Base-by-base conservation (phyloP, 306 rosid genomes). In the Aeschynomene evenia region DNA sequence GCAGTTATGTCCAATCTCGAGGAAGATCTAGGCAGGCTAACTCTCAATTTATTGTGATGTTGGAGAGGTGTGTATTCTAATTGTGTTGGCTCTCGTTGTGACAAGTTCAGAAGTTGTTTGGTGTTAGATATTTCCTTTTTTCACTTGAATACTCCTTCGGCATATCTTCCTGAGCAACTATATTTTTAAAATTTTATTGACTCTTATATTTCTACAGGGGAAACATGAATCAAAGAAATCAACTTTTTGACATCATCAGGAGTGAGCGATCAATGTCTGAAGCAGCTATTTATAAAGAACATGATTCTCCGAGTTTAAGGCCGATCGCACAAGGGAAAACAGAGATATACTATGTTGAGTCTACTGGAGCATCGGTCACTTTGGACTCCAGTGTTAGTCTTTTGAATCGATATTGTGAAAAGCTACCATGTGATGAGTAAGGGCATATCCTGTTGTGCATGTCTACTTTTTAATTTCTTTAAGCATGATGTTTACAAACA, bases 1-100 rank as follows among this genome's bases (percentile, higher is more conserved):
- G 90, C 42, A 90, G 98, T 80, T 90, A 90, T 82, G 86, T 88
- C 64, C 97, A 94, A 77, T 94, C 98, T 34, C 87, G 96, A 57
- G 97, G 97, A 74, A 91, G 89, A 65, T 91, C 95, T 71, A 83
- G 96, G 67, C 90, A 82, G 74, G 74, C 65, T 43, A 78, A 88
- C 80, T 94, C 98, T 62, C 92, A 85, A 55, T 94, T 78, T 83
- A 53, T 94, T 55, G 29, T 83, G 70, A 85, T 94, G 95, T 71
- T 94, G 82, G 97, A 94, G 82, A 94, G 98, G 98, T 89, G 72
- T 72, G 84, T 49, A 62, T 69, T 73, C 61, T 78, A 26, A 70
- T 28, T 22, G 15, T 49, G 34, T 62, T 22, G 42, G 67, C 49
- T 73, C 19, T 39, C 18, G 29, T 39, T 49, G 20, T 2, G 3